Conservation (phyloP, 495 filamentous ascomycete genomes). For the Oleoguttula mirabilis region DNA sequence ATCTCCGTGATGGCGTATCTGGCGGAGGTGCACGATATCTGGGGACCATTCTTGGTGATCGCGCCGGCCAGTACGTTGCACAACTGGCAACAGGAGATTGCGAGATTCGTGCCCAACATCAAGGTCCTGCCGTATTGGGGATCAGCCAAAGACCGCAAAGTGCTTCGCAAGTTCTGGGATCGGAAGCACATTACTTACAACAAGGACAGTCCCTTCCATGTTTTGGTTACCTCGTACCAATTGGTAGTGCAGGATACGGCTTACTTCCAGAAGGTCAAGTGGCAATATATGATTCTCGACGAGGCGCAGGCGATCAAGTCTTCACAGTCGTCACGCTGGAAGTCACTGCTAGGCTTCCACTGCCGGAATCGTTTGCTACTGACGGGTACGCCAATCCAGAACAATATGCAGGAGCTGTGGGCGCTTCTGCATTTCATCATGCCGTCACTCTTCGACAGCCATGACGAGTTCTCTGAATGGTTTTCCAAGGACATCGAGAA, state of each 20-base stretch:
- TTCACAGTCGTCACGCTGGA: conserved; percentile 91
- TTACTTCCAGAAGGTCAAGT: conserved; percentile 97
- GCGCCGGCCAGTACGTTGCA: conserved; percentile 92
- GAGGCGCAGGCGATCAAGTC: conserved; percentile 99
- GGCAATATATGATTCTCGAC: conserved; percentile 99
- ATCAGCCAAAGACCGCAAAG: conserved; percentile 84
- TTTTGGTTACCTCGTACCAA: conserved; percentile 93
- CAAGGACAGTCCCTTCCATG: conserved; percentile 85
- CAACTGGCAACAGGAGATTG: conserved; percentile 98
- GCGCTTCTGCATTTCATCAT: conserved; percentile 98
- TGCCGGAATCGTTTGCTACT: conserved; percentile 91
- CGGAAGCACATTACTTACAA: conserved; percentile 92
- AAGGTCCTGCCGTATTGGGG: conserved; percentile 98
- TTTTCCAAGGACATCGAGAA: conserved; percentile 99
- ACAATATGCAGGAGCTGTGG: conserved; percentile 99
- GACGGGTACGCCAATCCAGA: conserved; percentile 96
- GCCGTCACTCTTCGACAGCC: conserved; percentile 94
- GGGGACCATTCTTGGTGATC: conserved; percentile 96
- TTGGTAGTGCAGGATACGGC: conserved; percentile 88
- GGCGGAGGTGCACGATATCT: conserved; percentile 92
- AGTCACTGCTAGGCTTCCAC: conserved; percentile 82
- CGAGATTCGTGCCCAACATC: conserved; percentile 81
- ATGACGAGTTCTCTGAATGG: conserved; percentile 99
- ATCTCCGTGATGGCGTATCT: conserved; percentile 99
- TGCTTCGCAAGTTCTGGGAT: conserved; percentile 97